Evolutionary conservation across 139 green algal species (phyloP).

Genomic region (Gonium pectorale): DNA sequence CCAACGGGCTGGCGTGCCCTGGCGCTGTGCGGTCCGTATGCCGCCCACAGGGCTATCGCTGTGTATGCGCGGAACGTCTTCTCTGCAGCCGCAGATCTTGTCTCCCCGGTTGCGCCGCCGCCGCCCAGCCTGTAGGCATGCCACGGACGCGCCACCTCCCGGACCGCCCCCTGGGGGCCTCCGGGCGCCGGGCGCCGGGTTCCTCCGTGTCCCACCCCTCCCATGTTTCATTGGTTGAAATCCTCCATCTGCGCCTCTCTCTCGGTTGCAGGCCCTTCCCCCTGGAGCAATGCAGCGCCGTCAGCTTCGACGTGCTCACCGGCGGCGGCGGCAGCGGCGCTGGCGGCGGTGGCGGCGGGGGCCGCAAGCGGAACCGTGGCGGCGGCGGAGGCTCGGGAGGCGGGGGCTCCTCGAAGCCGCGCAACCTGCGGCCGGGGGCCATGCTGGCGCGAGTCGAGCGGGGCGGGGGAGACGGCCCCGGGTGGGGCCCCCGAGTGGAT

Average conservation of each 20-base stretch:
- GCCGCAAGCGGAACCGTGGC: no score
- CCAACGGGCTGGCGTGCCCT: no score
- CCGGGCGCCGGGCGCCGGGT: not conserved
- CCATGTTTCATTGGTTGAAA: not conserved
- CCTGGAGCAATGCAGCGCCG: not conserved
- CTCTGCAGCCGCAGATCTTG: not conserved
- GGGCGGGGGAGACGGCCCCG: not conserved
- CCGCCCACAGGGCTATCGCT: no score
- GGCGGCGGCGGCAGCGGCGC: no score
- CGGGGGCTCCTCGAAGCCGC: not conserved
- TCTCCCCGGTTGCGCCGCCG: not conserved
- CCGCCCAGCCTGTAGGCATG: no score
- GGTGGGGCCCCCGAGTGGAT: not conserved
- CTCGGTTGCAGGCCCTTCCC: constrained; percentile 39
- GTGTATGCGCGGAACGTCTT: no score
- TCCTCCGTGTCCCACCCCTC: not conserved
- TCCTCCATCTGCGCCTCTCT: not conserved
- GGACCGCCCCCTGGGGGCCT: not conserved
- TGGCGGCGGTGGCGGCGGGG: not conserved
- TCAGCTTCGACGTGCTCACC: constrained; percentile 2
- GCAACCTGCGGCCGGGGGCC: not conserved
- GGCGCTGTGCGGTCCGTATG: no score
- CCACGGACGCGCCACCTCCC: not conserved
- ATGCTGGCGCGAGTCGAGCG: constrained; percentile 21
- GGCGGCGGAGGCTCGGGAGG: not conserved